These are phyloP conservation scores for Tranzscheliella williamsii DNA, from an alignment of 1,284 basidiomycete species.

Conservation along the genomic window DNA sequence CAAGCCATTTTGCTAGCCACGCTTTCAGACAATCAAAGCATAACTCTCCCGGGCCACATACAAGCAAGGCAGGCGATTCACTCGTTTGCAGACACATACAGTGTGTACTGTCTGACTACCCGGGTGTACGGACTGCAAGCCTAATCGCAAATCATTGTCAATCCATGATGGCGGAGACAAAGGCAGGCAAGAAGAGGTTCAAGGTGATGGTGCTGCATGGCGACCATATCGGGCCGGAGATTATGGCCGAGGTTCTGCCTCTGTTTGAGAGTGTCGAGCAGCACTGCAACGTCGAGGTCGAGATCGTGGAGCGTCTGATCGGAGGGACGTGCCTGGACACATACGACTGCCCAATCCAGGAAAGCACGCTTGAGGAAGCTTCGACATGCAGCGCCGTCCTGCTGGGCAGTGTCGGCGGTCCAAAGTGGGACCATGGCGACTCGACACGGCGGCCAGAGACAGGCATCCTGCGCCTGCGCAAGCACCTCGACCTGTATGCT, in stretches of 20 bases:
- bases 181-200: no score
- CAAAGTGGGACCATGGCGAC: conserved; percentile 85
- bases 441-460: conserved; percentile 84
- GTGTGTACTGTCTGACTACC: no score
- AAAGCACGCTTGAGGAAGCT: conserved; percentile 79
- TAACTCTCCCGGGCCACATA: no score
- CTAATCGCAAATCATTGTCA: no score
- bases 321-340: conserved; percentile 24
- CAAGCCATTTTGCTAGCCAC: no score
- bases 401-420: conserved; percentile 88
- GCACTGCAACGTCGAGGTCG: conserved; percentile 71
- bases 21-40: no score
- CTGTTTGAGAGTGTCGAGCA: conserved; percentile 77
- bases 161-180: no score
- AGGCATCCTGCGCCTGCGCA: conserved; percentile 84
- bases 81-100: no score
- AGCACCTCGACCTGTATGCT: conserved; percentile 88
- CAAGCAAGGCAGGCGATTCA: no score
- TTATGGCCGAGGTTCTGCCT: conserved; percentile 80
- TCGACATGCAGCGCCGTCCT: conserved; percentile 62
- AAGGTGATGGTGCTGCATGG: conserved; percentile 86
- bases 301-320: conserved; percentile 12
- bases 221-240: conserved; percentile 96
- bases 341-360: conserved; percentile 31
- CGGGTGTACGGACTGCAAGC: no score